Base-by-base conservation (phyloP, 2,329 filamentous ascomycete species). In the Seiridium cupressi region DNA sequence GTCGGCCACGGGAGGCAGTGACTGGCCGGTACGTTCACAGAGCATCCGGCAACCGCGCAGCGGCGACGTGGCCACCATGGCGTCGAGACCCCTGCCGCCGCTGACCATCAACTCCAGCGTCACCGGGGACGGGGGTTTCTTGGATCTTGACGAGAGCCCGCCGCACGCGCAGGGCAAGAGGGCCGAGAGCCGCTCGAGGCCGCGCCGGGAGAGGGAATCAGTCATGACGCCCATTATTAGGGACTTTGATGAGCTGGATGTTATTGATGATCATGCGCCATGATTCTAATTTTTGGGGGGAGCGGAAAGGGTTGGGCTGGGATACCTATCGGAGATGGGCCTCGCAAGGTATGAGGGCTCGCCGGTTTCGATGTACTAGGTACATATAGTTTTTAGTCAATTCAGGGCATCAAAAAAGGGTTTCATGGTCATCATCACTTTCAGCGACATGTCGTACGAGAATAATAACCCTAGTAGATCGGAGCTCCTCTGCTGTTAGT, bases 211-310 rank as follows among this genome's bases (percentile, higher is more conserved):
- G 9, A 57, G 61, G 18, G 64, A 64, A 5, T 60, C 64, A 6
- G 66, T 67, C 32, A 64, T 55, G 11, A 31, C 64, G 26, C 62
- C 64, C 0, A 51, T 70, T 38, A 72, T 72, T 44, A 65, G 66
- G 48, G 70, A 72, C 51, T 72, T 72, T 26, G 70, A 72, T 46
- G 68, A 72, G 59, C 57, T 72, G 18, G 66, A 70, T 34, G 51
- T 61, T 34, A 46, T 58, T 26, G 59, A 61, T 55, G 59, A 62
- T 51, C 49, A 62, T 48, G 58, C 36, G 63, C 66, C 49, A 57
- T 66, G 55, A 62, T 53, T 46, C 18, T 26, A 42, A 2, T 8
- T 42, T 7, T 7, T 42, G 1, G 1, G 13, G 11, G 38, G 38
- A 42, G 38, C 7, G 7, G 38, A 42, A 8, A 42, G 38, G 13